phyloP scores from a whole-genome alignment of 2,329 filamentous ascomycete genomes.

The Bipolaris cookei region DNA sequence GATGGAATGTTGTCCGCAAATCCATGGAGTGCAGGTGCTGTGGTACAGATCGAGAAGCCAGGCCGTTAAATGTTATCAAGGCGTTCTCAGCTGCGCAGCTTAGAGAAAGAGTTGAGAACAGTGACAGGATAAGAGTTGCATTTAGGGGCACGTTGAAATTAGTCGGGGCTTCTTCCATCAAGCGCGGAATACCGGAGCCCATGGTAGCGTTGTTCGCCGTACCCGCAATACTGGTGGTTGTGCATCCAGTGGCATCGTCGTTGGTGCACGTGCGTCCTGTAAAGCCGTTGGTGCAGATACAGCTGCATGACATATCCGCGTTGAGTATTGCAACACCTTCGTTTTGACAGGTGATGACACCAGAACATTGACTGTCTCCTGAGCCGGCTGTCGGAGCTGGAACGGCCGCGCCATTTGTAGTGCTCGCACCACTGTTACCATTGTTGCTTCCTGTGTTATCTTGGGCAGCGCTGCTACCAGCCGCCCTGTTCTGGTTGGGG shows the following conservation, averaged over 20 bases:
- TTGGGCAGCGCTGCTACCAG: conserved; percentile 23
- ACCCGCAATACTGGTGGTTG: conserved; percentile 55
- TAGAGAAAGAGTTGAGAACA: conserved; percentile 76
- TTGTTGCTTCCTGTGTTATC: conserved; percentile 24
- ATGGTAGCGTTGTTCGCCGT: conserved; percentile 69
- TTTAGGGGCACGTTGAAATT: conserved; percentile 81
- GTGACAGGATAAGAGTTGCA: conserved; percentile 70
- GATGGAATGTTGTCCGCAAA: conserved; percentile 24
- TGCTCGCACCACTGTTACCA: conserved; percentile 31
- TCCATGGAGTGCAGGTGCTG: conserved; percentile 27
- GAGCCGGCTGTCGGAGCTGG: conserved; percentile 29
- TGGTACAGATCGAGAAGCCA: conserved; percentile 39
- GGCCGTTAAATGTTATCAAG: conserved; percentile 78
- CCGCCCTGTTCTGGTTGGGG: conserved; percentile 55
- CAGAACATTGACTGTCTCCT: conserved; percentile 60
- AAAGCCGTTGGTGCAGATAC: conserved; percentile 88
- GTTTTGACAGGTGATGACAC: conserved; percentile 72
- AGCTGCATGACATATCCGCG: conserved; percentile 71
- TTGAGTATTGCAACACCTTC: conserved; percentile 78
- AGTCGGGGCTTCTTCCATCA: conserved; percentile 68
- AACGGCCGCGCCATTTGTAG: conserved; percentile 19
- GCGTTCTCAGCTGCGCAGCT: conserved; percentile 87
- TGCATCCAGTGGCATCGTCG: conserved; percentile 61
- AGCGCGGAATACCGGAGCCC: conserved; percentile 76
- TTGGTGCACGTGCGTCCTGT: conserved; percentile 67